phyloP scores from a whole-genome alignment of 768 basidiomycete genomes.

The Pseudohyphozyma bogoriensis region DNA sequence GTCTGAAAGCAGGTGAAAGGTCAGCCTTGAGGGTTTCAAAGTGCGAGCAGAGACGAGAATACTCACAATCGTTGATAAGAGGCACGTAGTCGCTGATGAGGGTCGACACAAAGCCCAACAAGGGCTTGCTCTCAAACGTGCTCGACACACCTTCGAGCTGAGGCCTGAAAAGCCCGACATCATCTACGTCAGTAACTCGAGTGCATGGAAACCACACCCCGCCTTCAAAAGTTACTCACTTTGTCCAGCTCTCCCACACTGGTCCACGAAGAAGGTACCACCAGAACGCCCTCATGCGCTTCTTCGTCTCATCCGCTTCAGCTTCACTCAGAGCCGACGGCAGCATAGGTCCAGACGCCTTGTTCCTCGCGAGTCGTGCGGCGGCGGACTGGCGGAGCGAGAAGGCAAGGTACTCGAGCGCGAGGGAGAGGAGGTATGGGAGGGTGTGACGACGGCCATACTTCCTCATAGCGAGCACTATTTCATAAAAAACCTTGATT shows the following conservation, averaged over 20 bases:
- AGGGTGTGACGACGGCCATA: conserved; percentile 30
- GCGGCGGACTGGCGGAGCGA: conserved; percentile 15
- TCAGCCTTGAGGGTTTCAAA: too few species aligned
- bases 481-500: background rate
- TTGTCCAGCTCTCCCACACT: conserved; percentile 32
- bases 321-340: conserved; percentile 21
- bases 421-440: conserved; percentile 34
- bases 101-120: conserved; percentile 25
- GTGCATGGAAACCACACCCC: too few species aligned
- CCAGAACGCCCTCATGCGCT: conserved; percentile 24
- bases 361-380: conserved; percentile 4
- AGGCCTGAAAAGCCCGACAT: conserved; percentile 12
- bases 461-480: conserved; percentile 28
- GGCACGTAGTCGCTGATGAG: conserved; percentile 26
- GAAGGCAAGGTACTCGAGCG: conserved; percentile 33
- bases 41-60: background rate
- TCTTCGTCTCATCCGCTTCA: conserved; percentile 26
- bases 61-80: conserved; percentile 30
- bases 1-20: background rate
- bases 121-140: conserved; percentile 25
- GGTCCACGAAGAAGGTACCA: conserved; percentile 31
- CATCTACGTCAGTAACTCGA: background rate
- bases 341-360: conserved; percentile 18
- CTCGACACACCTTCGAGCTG: conserved; percentile 18
- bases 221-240: conserved; percentile 9